Evolutionary conservation across 2,329 filamentous ascomycete species (phyloP), one percentile per base, ranked within the genome.

Genomic region (Myriosclerotinia scirpicola): DNA sequence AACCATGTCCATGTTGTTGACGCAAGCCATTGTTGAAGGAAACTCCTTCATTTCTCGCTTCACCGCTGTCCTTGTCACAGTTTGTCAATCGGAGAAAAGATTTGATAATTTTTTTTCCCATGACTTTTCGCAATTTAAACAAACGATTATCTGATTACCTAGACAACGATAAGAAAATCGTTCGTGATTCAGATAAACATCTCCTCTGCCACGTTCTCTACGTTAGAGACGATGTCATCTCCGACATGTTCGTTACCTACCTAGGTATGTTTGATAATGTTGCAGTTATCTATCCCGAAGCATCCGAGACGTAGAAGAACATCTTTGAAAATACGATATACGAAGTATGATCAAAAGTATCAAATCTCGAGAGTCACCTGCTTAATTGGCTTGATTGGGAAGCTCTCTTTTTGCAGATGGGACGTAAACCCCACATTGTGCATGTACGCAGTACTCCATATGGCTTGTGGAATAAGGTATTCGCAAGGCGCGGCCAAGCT

Each of bases 401-500:
- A 56, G 50, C 22, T 44, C 22, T 34, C 34, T 22, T 36, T 50
- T 38, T 12, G 44, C 61, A 56, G 61, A 64, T 64, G 61, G 30
- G 50, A 64, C 34, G 34, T 17, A 63, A 40, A 54, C 40, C 61
- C 61, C 61, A 64, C 40, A 48, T 36, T 15, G 56, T 36, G 56
- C 56, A 56, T 56, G 14, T 17, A 59, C 42, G 56, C 42, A n/a
- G 44, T 26, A 36, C 44, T 50, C 58, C 34, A 34, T 38, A 38
- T 60, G 30, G 44, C 58, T 20, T 60, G 58, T 50, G 30, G 44
- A 48, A 60, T 60, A 50, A 50, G n/a, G 30, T 30, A 48, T 58
- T 58, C 62, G 62, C 62, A 34, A 65, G 62, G 62, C 62, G 53
- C 54, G 53, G 53, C 54, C 62, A 59, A 48, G 53, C 17, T 26